Conservation (phyloP, 768 basidiomycete species). For the Boletus reticuloceps region DNA sequence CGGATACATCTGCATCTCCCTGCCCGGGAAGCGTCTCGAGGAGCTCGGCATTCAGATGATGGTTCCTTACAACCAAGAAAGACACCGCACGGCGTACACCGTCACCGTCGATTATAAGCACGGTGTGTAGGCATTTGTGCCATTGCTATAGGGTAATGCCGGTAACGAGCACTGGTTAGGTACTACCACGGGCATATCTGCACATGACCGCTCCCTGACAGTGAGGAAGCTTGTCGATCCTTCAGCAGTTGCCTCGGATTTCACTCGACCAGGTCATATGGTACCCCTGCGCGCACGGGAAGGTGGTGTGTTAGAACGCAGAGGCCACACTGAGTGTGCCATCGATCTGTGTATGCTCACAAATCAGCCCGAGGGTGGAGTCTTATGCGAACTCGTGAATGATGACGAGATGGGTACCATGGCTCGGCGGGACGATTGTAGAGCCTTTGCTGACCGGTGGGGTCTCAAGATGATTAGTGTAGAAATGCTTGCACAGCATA, state of each 20-base stretch:
- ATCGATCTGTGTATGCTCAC: constrained; percentile 85
- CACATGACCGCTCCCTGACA: constrained; percentile 89
- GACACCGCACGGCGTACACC: constrained; percentile 92
- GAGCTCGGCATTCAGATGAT: constrained; percentile 89
- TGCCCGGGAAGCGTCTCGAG: constrained; percentile 73
- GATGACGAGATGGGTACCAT: constrained; percentile 86
- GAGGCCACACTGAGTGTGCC: constrained; percentile 91
- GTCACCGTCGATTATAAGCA: constrained; percentile 92
- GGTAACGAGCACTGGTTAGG: constrained; percentile 39
- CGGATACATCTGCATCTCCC: constrained; percentile 89
- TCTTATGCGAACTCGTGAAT: constrained; percentile 94
- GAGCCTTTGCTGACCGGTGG: constrained; percentile 86
- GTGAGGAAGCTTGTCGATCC: constrained; percentile 77
- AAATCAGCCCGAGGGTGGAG: constrained; percentile 56
- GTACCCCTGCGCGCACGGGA: constrained; percentile 86
- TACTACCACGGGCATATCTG: constrained; percentile 95
- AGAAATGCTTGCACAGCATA: constrained; percentile 66
- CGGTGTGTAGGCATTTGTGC: constrained; percentile 42
- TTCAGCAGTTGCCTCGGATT: constrained; percentile 56
- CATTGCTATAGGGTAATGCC: neutral
- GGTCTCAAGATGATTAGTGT: constrained; percentile 94
- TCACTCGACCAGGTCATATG: constrained; percentile 92
- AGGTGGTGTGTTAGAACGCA: constrained; percentile 83
- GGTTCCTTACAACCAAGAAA: constrained; percentile 88
- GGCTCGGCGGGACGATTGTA: constrained; percentile 93